Base-by-base conservation (phyloP, 176 grass and related monocot species). In the Carex scoparia region DNA sequence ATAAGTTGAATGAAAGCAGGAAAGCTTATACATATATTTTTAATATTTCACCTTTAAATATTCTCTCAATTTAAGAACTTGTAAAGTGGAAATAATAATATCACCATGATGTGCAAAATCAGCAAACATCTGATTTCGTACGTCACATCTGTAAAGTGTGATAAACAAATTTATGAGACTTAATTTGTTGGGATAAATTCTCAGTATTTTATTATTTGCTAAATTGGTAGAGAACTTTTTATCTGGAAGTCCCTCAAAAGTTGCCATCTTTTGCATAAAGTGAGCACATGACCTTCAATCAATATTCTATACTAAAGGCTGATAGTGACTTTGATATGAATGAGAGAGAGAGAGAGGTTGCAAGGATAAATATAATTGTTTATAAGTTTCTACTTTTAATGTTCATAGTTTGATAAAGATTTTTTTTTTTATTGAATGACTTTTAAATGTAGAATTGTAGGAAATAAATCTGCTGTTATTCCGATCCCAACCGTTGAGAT, bases 271-370 rank as follows among this genome's bases (percentile, higher is more conserved):
- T 88, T 63, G 85, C 85, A 86, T 85, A 88, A 89, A 86, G 87
- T 53, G 53, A 79, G 92, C 89, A 89, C 92, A 89, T 94, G 92
- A 90, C 67, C 92, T 86, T 89, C 89, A 91, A 80, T 91, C 46
- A 81, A 53, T 79, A 90, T 57, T 91, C 49, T 82, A 67, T 88
- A 56, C 65, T 58, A 84, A 91, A 85, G 87, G 87, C 69, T 68
- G 32, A 81, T 62, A 38, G 69, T 44, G 70, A 31, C 68, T 37
- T 46, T 60, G 63, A 73, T 70, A 58, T 56, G 44, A 83, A n/a
- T 5, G 59, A 55, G 65, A 30, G 57, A 61, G 49, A 4, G 69
- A 5, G 83, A 72, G 63, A 49, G 35, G 16, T 65, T 66, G 58
- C 58, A 66, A 65, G 60, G 27, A 65, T 60, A 68, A 48, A 68